phyloP scores from a whole-genome alignment of 1,284 basidiomycete genomes.

The Moniliophthora roreri region DNA sequence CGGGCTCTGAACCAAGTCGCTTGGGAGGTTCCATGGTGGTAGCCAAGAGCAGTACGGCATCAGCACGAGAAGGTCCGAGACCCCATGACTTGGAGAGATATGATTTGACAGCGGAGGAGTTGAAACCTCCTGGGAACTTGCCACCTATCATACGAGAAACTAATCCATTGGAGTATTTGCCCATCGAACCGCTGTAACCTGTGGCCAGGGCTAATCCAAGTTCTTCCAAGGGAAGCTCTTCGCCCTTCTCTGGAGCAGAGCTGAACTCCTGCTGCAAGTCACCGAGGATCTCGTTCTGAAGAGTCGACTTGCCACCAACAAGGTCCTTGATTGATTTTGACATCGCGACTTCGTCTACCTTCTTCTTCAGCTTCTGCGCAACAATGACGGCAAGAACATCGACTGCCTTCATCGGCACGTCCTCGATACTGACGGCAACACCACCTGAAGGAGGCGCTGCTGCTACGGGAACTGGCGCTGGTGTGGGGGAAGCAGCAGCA shows the following conservation, averaged over 20 bases:
- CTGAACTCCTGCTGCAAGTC: slow-evolving; percentile 90
- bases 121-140: slow-evolving; percentile 99
- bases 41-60: slow-evolving; percentile 89
- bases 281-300: slow-evolving; percentile 96
- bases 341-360: slow-evolving; percentile 85
- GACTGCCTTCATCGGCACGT: slow-evolving; percentile 89
- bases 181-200: slow-evolving; percentile 85
- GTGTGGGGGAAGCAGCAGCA: slow-evolving; percentile 42
- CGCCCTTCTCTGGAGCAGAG: slow-evolving; percentile 95
- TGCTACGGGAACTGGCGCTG: slow-evolving; percentile 43
- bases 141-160: slow-evolving; percentile 90
- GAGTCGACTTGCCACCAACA: slow-evolving; percentile 96
- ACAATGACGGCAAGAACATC: slow-evolving; percentile 91
- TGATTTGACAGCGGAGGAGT: slow-evolving; percentile 88
- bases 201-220: slow-evolving; percentile 84
- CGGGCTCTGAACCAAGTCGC: slow-evolving; percentile 87
- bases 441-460: slow-evolving; percentile 51
- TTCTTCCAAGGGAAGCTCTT: slow-evolving; percentile 95
- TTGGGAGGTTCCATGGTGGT: slow-evolving; percentile 94
- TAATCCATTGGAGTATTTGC: slow-evolving; percentile 94
- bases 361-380: slow-evolving; percentile 98
- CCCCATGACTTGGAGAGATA: slow-evolving; percentile 94
- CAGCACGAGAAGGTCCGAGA: slow-evolving; percentile 84
- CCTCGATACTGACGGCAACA: slow-evolving; percentile 77
- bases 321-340: slow-evolving; percentile 98